phyloP scores from a whole-genome alignment of 2,329 filamentous ascomycete species.

The Colletotrichum scovillei region DNA sequence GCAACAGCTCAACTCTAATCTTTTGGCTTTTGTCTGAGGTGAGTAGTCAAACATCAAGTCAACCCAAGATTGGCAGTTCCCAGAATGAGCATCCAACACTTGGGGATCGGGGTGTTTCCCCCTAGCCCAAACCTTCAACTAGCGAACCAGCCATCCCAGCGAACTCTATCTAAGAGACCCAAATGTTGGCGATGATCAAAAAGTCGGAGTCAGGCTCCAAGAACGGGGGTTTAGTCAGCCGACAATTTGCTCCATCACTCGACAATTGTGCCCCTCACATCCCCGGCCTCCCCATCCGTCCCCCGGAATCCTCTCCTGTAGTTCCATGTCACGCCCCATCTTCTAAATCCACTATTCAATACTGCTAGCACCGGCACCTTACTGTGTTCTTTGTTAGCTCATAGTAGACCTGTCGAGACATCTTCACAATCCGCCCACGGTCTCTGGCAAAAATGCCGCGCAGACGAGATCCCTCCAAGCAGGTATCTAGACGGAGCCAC shows the following conservation, averaged over 20 bases:
- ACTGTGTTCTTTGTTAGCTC: neutral
- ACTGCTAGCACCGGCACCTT: neutral
- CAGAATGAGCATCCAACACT: constrained; percentile 3
- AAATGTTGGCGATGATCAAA: neutral
- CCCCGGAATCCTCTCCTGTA: neutral
- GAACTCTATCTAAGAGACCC: constrained; percentile 12
- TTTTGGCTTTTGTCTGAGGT: constrained; percentile 20
- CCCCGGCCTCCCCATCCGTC: constrained; percentile 3
- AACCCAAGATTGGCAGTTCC: neutral
- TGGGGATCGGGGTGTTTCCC: neutral
- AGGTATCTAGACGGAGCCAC: constrained; percentile 37
- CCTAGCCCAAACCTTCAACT: neutral
- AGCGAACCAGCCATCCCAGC: neutral
- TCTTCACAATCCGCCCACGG: neutral
- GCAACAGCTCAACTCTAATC: neutral
- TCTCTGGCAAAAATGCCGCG: constrained; percentile 15
- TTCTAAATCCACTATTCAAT: constrained; percentile 2
- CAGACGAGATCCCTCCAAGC: constrained; percentile 29
- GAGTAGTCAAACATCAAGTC: neutral
- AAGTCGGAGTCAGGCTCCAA: neutral
- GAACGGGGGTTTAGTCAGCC: constrained; percentile 17
- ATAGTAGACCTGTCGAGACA: neutral
- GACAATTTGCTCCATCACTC: constrained; percentile 7
- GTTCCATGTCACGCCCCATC: constrained; percentile 16
- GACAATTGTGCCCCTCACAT: neutral